Conservation (phyloP, 2,329 filamentous ascomycete genomes). For the Fusarium sp. region DNA sequence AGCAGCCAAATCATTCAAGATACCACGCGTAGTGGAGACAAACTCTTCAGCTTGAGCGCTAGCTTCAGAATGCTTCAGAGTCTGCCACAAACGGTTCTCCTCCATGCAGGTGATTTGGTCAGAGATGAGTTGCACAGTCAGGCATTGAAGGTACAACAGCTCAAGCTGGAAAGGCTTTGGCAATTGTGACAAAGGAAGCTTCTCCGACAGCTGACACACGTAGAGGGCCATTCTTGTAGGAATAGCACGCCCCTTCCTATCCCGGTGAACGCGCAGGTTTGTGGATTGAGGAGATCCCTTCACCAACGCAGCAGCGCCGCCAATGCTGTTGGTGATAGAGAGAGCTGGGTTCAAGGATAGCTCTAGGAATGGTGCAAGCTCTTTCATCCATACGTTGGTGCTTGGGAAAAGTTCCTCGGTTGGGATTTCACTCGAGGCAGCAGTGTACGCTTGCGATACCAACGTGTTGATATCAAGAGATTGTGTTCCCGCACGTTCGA, state of each 20-base stretch:
- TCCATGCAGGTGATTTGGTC: conserved; percentile 66
- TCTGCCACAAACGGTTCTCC: conserved; percentile 62
- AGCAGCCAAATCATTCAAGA: conserved; percentile 54
- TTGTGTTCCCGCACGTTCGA: conserved; percentile 62
- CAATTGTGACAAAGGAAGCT: conserved; percentile 56
- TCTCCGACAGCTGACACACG: conserved; percentile 68
- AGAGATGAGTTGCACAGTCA: conserved; percentile 65
- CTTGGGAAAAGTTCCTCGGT: conserved; percentile 72
- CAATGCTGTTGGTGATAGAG: conserved; percentile 79
- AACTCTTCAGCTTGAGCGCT: conserved; percentile 60
- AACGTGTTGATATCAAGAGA: conserved; percentile 69
- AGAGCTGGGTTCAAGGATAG: conserved; percentile 71
- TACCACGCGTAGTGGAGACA: conserved; percentile 56
- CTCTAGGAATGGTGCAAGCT: conserved; percentile 69
- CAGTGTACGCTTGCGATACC: conserved; percentile 59
- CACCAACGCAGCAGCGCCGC: conserved; percentile 77
- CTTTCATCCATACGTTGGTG: conserved; percentile 72
- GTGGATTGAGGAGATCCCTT: conserved; percentile 47
- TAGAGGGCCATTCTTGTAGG: conserved; percentile 83
- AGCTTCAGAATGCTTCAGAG: conserved; percentile 54
- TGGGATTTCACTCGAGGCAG: conserved; percentile 47
- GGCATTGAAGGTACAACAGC: conserved; percentile 63
- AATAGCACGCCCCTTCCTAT: conserved; percentile 77
- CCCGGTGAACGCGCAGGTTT: conserved; percentile 62
- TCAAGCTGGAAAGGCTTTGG: conserved; percentile 62